Evolutionary conservation across 2,329 filamentous ascomycete species (phyloP).

Genomic region (Dactylellina haptotyla): DNA sequence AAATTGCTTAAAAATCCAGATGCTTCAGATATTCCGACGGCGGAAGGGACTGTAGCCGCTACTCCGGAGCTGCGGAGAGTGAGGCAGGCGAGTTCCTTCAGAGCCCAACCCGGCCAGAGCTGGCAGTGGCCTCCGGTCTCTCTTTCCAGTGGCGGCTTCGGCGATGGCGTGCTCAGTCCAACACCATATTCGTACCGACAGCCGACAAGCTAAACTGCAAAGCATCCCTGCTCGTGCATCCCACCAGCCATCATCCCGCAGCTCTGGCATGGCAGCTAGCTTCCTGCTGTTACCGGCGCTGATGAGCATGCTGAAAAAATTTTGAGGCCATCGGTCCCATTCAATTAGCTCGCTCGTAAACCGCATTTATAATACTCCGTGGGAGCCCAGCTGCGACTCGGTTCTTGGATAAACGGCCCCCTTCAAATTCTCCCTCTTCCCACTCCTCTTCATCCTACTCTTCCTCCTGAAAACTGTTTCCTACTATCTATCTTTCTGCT

Average conservation of each 20-base stretch:
- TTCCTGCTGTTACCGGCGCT: not conserved
- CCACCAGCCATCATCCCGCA: slow-evolving; percentile 30
- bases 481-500: not conserved
- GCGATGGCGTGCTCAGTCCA: slow-evolving; percentile 52
- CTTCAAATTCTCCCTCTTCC: not conserved
- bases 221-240: slow-evolving; percentile 38
- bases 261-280: no score
- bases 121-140: not conserved
- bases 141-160: slow-evolving; percentile 39
- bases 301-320: not conserved
- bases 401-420: no score
- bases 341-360: not conserved
- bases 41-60: not conserved
- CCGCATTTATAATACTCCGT: slow-evolving; percentile 25
- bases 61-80: slow-evolving; percentile 14
- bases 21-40: not conserved
- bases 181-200: slow-evolving; percentile 36
- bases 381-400: no score
- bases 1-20: not conserved
- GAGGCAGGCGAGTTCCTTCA: not conserved
- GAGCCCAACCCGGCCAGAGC: not conserved
- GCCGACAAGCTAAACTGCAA: slow-evolving; percentile 25
- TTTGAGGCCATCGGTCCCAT: not conserved
- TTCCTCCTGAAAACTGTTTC: slow-evolving; percentile 1
- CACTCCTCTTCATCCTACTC: not conserved